Evolutionary conservation across 108 stramenopile species (phyloP), one percentile per base, ranked within the genome.

Genomic region (Discostella pseudostelligera): DNA sequence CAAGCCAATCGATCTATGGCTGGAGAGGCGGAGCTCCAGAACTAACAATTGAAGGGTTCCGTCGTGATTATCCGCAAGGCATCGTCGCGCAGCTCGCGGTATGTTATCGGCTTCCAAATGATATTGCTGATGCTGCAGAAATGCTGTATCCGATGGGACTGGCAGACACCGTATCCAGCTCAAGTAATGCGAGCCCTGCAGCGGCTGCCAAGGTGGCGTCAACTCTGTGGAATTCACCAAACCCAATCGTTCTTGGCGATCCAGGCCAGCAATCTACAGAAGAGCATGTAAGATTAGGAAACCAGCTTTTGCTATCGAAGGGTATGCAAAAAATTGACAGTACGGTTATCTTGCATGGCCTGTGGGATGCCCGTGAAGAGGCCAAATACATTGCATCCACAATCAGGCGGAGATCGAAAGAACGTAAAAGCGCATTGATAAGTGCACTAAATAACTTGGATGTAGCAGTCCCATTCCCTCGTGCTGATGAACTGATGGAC

Each of bases 341-440:
- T 21, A 67, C 79, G 8, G 62, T 83, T 40, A 59, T 63, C 16
- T 74, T 83, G 19, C 72, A 83, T 65, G 83, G 78, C 9, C 59
- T 83, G 1, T 83, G 83, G 83, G 83, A 83, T 67, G 24, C 51
- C 10, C 45, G 83, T 44, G 83, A 83, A 39, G 83, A 83, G 67
- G 79, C 71, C 14, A 83, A 83, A 58, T 80, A 69, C 29, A 78
- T 83, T 46, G 83, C 83, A 22, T 25, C 70, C 11, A 77, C 74
- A 0, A 83, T 83, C 36, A 36, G 72, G 22, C 57, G 70, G 19
- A 65, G 83, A 19, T 74, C 67, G 9, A 83, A 74, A 36, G 75
- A 76, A 39, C 54, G 82, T 47, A 60, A 48, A 28, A 61, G 53
- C 29, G 45, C 67, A 7, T 67, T 76, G 20, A 67, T 63, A 47